A percentile compares a stretch with the other conserved stretches of the same genome.
These are phyloP conservation scores for Cryptococcus sp. DNA, from an alignment of 1,284 basidiomycete genomes.

Conservation along the genomic window DNA sequence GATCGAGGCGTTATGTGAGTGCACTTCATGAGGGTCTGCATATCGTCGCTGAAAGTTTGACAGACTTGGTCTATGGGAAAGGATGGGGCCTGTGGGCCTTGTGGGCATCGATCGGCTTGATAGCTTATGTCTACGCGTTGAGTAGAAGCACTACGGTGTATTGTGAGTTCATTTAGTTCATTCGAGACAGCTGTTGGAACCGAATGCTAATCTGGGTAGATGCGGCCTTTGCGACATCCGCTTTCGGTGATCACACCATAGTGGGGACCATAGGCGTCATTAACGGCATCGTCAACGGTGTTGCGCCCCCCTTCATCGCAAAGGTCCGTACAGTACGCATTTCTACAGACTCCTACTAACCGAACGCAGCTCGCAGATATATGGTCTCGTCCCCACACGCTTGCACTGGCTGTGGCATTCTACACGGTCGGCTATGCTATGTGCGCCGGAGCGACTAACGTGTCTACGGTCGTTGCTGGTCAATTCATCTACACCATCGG, in stretches of 20 bases:
- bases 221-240: slow-evolving; percentile 38
- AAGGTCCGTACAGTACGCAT: slow-evolving; percentile 1
- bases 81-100: slow-evolving; percentile 29
- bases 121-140: slow-evolving; percentile 34
- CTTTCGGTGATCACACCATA: slow-evolving; percentile 41
- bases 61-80: slow-evolving; percentile 31
- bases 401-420: slow-evolving; percentile 27
- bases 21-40: not conserved
- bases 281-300: slow-evolving; percentile 8
- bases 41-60: not conserved
- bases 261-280: slow-evolving; percentile 43
- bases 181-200: not conserved
- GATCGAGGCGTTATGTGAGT: slow-evolving; percentile 36
- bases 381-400: slow-evolving; percentile 27
- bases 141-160: slow-evolving; percentile 29
- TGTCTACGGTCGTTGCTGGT: slow-evolving; percentile 37
- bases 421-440: slow-evolving; percentile 43
- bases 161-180: slow-evolving; percentile 17
- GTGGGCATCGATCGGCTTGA: slow-evolving; percentile 31
- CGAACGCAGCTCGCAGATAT: slow-evolving; percentile 24
- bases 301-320: slow-evolving; percentile 10
- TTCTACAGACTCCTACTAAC: not conserved
- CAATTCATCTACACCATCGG: slow-evolving; percentile 44
- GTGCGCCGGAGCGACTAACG: slow-evolving; percentile 34
- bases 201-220: slow-evolving; percentile 2